Evolutionary conservation across 169 alveolate species (phyloP).

Genomic region (Plasmodium vivax): DNA sequence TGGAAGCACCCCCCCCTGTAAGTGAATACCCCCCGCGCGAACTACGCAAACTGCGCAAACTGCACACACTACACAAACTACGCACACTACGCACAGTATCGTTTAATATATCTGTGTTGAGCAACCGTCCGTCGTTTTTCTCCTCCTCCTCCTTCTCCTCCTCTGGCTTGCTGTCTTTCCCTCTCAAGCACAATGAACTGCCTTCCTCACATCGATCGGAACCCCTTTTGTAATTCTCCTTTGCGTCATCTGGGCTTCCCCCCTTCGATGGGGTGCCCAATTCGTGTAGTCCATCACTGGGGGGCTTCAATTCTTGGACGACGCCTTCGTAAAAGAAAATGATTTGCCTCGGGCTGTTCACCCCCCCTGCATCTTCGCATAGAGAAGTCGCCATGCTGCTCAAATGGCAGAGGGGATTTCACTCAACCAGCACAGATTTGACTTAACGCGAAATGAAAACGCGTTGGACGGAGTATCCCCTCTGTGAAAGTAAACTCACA

Average conservation of each 20-base stretch:
- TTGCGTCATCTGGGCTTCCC: slow-evolving; percentile 9
- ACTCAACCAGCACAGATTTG: too few relatives aligned
- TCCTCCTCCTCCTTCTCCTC: neutral
- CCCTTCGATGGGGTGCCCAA: neutral
- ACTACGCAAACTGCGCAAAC: neutral
- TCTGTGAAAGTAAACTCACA: neutral
- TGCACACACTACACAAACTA: too few relatives aligned
- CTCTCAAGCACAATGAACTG: neutral
- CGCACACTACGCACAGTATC: neutral
- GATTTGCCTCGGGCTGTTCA: neutral
- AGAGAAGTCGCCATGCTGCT: slow-evolving; percentile 2
- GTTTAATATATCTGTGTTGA: slow-evolving; percentile 36
- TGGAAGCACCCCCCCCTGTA: neutral
- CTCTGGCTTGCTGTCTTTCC: neutral
- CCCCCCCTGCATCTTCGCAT: slow-evolving; percentile 14
- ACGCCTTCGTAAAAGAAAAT: slow-evolving; percentile 51
- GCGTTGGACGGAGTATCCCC: neutral
- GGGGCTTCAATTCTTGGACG: slow-evolving; percentile 17
- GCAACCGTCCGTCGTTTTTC: neutral
- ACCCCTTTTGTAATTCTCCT: neutral
- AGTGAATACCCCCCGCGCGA: neutral
- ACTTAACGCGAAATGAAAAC: neutral
- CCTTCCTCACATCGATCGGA: neutral
- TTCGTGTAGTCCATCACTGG: slow-evolving; percentile 34
- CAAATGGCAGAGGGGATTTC: neutral